Evolutionary conservation across 2,329 filamentous ascomycete genomes (phyloP), one percentile per base, ranked within the genome.

Genomic region (Ambrosiella cleistominuta): DNA sequence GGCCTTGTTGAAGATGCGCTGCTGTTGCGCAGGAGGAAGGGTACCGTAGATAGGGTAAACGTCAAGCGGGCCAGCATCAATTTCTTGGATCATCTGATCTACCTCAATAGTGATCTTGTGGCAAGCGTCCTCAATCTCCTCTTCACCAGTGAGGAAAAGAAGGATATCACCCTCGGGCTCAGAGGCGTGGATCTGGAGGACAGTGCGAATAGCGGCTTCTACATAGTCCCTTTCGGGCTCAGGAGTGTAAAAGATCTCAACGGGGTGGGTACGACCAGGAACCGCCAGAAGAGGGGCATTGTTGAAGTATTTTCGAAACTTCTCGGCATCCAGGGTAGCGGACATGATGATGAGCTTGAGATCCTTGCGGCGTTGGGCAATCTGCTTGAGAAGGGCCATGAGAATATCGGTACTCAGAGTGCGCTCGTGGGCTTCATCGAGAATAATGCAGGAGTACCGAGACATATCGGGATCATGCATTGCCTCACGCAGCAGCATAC

Each of bases 321-420:
- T 98, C 67, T 95, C 85, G 4, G 93, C 93, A 72, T 98, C 93
- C 57, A 98, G 79, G 8, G 93, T 98, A 61, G 93, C 93, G 67
- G 91, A 97, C 83, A 97, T 98, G 77, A 98, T 93, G 67, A 98
- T 93, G 66, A 98, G 87, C 75, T 98, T 98, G 66, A 98, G 76
- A 69, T 98, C 93, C 3, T 87, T 80, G 60, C 93, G 80, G 65
- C 89, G 81, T 64, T 77, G 71, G 39, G 90, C 82, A 47, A 97
- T 84, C 67, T 95, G 87, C 74, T 98, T 98, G 61, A 98, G 75
- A 60, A 98, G 77, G 58, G 90, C 93, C 86, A 98, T 97, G 60
- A 98, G 76, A 62, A 98, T 93, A 75, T 98, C 93, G 7, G 94
- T 98, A 19, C 91, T 88, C 62, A 98, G 83, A 0, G 93, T 98